Evolutionary conservation across 352 stramenopile genomes (phyloP).

Genomic region (Globisporangium iwayamae): DNA sequence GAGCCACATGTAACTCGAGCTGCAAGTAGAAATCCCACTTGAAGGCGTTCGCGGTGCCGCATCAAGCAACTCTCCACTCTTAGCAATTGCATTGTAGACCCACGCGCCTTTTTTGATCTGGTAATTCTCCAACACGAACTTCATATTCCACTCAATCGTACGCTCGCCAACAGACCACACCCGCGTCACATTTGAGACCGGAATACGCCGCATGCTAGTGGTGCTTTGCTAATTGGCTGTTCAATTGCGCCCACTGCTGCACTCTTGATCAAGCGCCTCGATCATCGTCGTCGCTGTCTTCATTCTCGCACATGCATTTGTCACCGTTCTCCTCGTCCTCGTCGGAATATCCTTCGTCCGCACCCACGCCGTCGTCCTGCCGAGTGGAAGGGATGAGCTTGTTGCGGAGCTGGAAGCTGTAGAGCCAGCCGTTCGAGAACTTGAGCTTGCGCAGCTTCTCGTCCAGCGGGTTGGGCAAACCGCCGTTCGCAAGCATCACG

Average conservation of each 20-base stretch:
- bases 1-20: too few relatives aligned
- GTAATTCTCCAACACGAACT: too few relatives aligned
- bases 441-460: slow-evolving; percentile 6
- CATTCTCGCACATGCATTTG: not conserved
- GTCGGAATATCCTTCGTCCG: not conserved
- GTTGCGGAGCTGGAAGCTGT: slow-evolving; percentile 1
- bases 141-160: too few relatives aligned
- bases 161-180: too few relatives aligned
- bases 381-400: not conserved
- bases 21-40: too few relatives aligned
- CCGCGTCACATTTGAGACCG: too few relatives aligned
- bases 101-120: too few relatives aligned
- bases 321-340: not conserved
- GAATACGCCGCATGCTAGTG: too few relatives aligned
- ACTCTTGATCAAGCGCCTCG: not conserved
- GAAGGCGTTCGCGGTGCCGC: too few relatives aligned
- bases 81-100: too few relatives aligned
- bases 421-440: slow-evolving; percentile 6
- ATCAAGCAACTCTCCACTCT: too few relatives aligned
- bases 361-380: not conserved
- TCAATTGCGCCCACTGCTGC: not conserved
- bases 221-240: too few relatives aligned
- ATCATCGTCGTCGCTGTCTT: not conserved
- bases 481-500: not conserved
- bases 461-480: not conserved